Conservation (phyloP, 1,284 basidiomycete genomes). For the Fomitiporia mediterranea region DNA sequence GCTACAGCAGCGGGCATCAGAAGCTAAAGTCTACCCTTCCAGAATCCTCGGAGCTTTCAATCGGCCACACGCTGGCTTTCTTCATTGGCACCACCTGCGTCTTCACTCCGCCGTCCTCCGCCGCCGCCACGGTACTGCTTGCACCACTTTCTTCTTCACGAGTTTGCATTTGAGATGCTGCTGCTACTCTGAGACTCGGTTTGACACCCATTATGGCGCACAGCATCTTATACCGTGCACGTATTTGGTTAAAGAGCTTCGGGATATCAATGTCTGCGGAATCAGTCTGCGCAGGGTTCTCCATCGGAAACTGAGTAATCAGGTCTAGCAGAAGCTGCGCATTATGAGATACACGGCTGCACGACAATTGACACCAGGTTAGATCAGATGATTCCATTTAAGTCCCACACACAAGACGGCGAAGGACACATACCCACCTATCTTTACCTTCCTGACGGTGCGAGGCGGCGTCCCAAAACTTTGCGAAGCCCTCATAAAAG, state of each 20-base stretch:
- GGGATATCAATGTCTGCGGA: constrained; percentile 63
- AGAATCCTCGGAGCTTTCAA: constrained; percentile 2
- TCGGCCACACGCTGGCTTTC: constrained; percentile 4
- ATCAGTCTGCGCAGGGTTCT: constrained; percentile 55
- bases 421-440: constrained; percentile 40
- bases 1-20: too few relatives aligned
- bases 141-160: neutral
- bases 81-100: neutral
- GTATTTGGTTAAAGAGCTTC: constrained; percentile 76
- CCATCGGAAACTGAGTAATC: constrained; percentile 70
- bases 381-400: neutral
- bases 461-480: constrained; percentile 58
- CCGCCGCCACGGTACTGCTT: neutral
- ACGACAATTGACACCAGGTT: neutral
- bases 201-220: constrained; percentile 81
- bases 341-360: constrained; percentile 60
- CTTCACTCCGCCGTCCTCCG: too few relatives aligned
- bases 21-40: constrained; percentile 13
- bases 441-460: constrained; percentile 37
- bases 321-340: constrained; percentile 66
- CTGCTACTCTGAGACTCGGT: constrained; percentile 55
- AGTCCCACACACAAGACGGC: neutral
- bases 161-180: constrained; percentile 17
- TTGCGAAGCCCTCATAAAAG: constrained; percentile 84
- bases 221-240: constrained; percentile 82